A percentile compares a stretch with the other conserved stretches of the same genome.
phyloP scores from a whole-genome alignment of 768 basidiomycete species.

The Termitomyces sp. region DNA sequence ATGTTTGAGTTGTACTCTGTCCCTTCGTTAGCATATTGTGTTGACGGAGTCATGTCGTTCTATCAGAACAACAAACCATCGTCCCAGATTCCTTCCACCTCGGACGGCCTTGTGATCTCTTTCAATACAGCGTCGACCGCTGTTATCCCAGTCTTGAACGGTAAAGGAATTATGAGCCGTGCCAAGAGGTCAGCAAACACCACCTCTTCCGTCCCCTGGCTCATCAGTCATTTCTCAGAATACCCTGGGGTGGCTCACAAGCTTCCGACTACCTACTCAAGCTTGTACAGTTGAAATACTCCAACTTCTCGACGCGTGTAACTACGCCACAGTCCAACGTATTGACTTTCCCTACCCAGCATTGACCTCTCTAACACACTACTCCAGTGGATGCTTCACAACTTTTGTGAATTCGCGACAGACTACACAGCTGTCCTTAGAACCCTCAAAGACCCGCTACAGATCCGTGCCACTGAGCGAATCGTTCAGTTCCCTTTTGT shows the following conservation, averaged over 20 bases:
- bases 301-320: constrained; percentile 85
- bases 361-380: neutral
- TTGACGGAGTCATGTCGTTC: constrained; percentile 92
- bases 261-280: constrained; percentile 91
- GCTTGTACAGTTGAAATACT: constrained; percentile 93
- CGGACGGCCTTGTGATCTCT: constrained; percentile 84
- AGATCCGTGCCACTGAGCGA: constrained; percentile 60
- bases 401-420: constrained; percentile 76
- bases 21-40: constrained; percentile 81
- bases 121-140: constrained; percentile 92
- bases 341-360: constrained; percentile 18
- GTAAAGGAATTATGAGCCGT: constrained; percentile 79
- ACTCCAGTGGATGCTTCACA: constrained; percentile 84
- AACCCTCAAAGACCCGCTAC: constrained; percentile 59
- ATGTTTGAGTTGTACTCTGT: constrained; percentile 92
- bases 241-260: constrained; percentile 92
- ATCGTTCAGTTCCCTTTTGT: constrained; percentile 89
- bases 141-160: constrained; percentile 81
- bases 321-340: constrained; percentile 76
- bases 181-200: constrained; percentile 65
- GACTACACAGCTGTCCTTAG: constrained; percentile 74
- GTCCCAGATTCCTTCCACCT: constrained; percentile 31
- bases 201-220: neutral
- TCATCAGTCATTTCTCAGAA: constrained; percentile 41
- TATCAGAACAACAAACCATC: constrained; percentile 62